Percentiles rank a stretch among this genome's conserved stretches.
These are phyloP conservation scores for Senna siamea DNA, from an alignment of 306 rosid species.

Conservation along the genomic window DNA sequence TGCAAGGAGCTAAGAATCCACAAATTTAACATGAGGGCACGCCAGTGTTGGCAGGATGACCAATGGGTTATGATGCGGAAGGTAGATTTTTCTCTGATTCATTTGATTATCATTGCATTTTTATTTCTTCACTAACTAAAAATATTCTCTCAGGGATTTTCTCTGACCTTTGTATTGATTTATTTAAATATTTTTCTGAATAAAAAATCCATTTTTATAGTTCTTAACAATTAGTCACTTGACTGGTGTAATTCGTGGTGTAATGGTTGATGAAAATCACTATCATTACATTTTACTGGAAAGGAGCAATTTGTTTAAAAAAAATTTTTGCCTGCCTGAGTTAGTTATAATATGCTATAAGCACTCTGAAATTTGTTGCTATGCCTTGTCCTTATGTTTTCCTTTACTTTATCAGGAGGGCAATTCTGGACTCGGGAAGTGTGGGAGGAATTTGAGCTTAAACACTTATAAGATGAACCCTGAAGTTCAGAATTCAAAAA, in stretches of 20 bases:
- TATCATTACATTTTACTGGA: not conserved
- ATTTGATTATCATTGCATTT: not conserved
- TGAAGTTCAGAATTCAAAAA: conserved; percentile 37
- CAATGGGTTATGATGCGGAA: conserved; percentile 61
- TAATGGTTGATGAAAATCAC: not conserved
- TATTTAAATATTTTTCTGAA: not conserved
- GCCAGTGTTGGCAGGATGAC: conserved; percentile 66
- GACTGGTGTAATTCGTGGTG: not conserved
- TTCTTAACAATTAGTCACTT: not conserved
- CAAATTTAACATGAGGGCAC: conserved; percentile 55
- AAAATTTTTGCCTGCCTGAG: not conserved
- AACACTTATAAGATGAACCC: conserved; percentile 36
- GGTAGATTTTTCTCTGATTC: conserved; percentile 46
- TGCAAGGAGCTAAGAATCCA: conserved; percentile 51
- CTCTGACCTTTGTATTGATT: too few relatives aligned
- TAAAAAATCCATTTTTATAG: too few relatives aligned
- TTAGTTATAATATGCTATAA: conserved; percentile 2
- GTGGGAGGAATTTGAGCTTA: conserved; percentile 32
- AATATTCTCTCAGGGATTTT: not conserved
- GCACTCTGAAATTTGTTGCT: conserved; percentile 17
- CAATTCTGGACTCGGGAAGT: conserved; percentile 37
- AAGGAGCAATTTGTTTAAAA: not conserved
- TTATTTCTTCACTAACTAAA: not conserved
- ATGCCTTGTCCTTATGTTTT: conserved; percentile 30
- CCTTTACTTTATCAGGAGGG: conserved; percentile 49